Evolutionary conservation across 768 basidiomycete genomes (phyloP).

Genomic region (Kwoniella bestiolae): DNA sequence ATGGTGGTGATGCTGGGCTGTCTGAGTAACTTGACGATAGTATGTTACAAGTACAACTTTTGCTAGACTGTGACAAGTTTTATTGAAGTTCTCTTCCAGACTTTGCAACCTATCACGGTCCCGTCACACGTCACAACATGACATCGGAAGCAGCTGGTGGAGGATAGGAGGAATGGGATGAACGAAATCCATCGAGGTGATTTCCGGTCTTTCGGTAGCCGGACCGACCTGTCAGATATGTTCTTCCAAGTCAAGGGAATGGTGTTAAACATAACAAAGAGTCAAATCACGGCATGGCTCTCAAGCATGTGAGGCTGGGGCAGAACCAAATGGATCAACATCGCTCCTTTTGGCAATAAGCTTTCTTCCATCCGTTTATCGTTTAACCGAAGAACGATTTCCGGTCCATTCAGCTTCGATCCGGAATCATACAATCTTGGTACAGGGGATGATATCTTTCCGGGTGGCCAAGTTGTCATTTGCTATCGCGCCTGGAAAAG

Average conservation of each 20-base stretch:
- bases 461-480: background rate
- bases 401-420: background rate
- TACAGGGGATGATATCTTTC: background rate
- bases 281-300: too few species aligned
- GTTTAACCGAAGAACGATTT: background rate
- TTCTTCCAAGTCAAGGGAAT: too few species aligned
- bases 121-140: conserved; percentile 1
- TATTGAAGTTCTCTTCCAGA: background rate
- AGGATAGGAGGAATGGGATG: background rate
- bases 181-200: too few species aligned
- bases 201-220: conserved; percentile 8
- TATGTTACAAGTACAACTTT: too few species aligned
- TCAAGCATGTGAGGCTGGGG: too few species aligned
- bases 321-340: too few species aligned
- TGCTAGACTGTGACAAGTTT: too few species aligned
- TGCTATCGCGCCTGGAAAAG: background rate
- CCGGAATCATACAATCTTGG: background rate
- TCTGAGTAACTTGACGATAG: too few species aligned
- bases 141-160: too few species aligned
- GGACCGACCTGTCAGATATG: background rate
- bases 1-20: conserved; percentile 11
- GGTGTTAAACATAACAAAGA: background rate
- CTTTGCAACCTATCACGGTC: too few species aligned
- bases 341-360: background rate
- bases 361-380: background rate